These are phyloP conservation scores for Cucumis hystrix DNA, from an alignment of 306 rosid species.

Conservation along the genomic window DNA sequence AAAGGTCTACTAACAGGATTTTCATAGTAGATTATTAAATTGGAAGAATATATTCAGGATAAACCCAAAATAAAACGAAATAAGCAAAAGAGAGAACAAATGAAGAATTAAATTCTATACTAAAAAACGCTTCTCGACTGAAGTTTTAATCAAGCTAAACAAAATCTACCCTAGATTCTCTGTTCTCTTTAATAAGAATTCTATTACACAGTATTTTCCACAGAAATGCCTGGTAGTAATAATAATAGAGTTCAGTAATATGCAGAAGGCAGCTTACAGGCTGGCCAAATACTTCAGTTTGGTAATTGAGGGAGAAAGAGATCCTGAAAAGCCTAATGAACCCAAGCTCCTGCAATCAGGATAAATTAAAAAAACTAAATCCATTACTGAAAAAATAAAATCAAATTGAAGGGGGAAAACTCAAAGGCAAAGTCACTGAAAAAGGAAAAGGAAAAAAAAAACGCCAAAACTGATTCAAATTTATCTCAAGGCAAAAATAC, in stretches of 20 bases:
- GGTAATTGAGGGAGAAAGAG: slow-evolving; percentile 61
- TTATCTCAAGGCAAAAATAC: slow-evolving; percentile 16
- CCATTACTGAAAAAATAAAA: background rate
- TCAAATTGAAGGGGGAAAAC: background rate
- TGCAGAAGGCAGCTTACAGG: slow-evolving; percentile 45
- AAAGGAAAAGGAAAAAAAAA: background rate
- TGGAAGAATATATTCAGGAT: background rate
- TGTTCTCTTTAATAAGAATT: too few relatives aligned
- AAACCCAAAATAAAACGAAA: background rate
- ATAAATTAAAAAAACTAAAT: slow-evolving; percentile 13
- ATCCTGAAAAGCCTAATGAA: slow-evolving; percentile 70
- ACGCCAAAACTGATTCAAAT: background rate
- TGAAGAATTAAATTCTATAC: background rate
- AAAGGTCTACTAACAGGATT: background rate
- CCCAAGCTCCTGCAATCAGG: slow-evolving; percentile 53
- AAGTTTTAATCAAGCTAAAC: background rate
- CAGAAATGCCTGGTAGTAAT: background rate
- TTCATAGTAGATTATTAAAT: background rate
- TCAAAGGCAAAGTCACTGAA: background rate
- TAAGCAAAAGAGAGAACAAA: background rate
- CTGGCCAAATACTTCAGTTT: slow-evolving; percentile 54
- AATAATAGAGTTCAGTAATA: background rate
- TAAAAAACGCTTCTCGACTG: background rate
- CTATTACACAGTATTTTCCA: background rate
- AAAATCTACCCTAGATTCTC: background rate